Evolutionary conservation across 176 grass and related monocot species (phyloP).

Genomic region (Rhynchospora breviuscula): DNA sequence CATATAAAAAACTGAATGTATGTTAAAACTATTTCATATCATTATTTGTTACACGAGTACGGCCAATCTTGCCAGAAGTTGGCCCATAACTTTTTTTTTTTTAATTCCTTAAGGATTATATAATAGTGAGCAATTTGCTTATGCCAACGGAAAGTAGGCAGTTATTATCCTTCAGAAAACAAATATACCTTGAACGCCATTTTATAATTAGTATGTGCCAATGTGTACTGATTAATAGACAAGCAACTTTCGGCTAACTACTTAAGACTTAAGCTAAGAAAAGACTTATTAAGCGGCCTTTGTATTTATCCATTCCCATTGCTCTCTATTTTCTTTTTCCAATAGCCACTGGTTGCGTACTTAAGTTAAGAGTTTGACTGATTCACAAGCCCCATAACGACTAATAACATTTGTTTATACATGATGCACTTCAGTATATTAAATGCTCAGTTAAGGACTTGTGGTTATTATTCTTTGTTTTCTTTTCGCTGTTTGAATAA

Average conservation of each 20-base stretch:
- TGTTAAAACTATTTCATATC: no score
- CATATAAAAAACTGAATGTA: no score
- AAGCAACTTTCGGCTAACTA: background rate
- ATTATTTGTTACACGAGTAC: no score
- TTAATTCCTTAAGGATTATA: no score
- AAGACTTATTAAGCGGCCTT: background rate
- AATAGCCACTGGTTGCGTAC: conserved; percentile 13
- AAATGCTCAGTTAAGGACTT: background rate
- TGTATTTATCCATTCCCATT: background rate
- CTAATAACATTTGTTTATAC: background rate
- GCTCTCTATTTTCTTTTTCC: background rate
- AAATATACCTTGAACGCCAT: no score
- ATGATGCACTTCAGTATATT: background rate
- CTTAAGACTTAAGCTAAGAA: background rate
- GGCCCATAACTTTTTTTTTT: no score
- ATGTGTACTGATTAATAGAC: background rate
- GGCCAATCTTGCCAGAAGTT: no score
- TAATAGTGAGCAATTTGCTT: no score
- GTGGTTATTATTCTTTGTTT: background rate
- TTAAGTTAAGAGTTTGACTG: conserved; percentile 13
- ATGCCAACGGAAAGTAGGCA: no score
- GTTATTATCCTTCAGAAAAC: no score
- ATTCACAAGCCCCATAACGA: background rate
- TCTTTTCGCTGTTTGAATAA: background rate
- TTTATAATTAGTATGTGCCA: no score